Percentiles rank a stretch among this genome's conserved stretches.
These are phyloP conservation scores for Irpex rosettiformis DNA, from an alignment of 1,284 basidiomycete species.

Conservation along the genomic window DNA sequence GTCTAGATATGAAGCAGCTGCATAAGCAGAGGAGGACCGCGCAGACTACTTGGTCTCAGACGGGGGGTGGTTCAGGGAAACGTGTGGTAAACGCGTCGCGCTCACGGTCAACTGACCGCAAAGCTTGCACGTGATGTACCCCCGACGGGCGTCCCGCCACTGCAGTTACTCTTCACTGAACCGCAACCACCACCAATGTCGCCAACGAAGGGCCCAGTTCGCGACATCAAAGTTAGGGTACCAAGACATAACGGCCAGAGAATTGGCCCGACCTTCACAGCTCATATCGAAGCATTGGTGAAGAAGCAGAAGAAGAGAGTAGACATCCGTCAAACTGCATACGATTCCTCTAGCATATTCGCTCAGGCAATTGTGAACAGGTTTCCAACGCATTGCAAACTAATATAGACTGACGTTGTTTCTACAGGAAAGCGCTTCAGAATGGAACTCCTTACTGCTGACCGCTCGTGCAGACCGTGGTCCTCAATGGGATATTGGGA, in stretches of 20 bases:
- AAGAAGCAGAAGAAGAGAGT: constrained; percentile 44
- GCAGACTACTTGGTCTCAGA: background rate
- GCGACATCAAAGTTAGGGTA: constrained; percentile 58
- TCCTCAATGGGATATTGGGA: constrained; percentile 82
- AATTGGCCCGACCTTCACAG: constrained; percentile 57
- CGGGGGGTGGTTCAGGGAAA: background rate
- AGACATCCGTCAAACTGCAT: constrained; percentile 58
- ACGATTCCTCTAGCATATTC: constrained; percentile 47
- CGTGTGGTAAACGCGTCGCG: constrained; percentile 1
- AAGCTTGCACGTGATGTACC: constrained; percentile 8
- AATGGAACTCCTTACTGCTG: constrained; percentile 78
- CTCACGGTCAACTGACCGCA: constrained; percentile 5
- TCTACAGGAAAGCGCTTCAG: constrained; percentile 76
- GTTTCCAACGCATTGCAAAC: background rate
- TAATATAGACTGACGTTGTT: constrained; percentile 5
- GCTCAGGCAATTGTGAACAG: constrained; percentile 57
- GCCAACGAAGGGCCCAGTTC: constrained; percentile 43
- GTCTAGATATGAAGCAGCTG: background rate
- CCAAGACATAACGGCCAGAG: constrained; percentile 73
- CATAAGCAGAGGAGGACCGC: background rate
- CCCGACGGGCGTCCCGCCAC: background rate
- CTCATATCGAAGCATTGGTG: constrained; percentile 54
- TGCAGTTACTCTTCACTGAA: background rate
- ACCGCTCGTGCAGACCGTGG: constrained; percentile 76
- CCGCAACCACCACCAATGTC: constrained; percentile 42